These are phyloP conservation scores for Candolleomyces eurysporus DNA, from an alignment of 768 basidiomycete species.

Conservation along the genomic window DNA sequence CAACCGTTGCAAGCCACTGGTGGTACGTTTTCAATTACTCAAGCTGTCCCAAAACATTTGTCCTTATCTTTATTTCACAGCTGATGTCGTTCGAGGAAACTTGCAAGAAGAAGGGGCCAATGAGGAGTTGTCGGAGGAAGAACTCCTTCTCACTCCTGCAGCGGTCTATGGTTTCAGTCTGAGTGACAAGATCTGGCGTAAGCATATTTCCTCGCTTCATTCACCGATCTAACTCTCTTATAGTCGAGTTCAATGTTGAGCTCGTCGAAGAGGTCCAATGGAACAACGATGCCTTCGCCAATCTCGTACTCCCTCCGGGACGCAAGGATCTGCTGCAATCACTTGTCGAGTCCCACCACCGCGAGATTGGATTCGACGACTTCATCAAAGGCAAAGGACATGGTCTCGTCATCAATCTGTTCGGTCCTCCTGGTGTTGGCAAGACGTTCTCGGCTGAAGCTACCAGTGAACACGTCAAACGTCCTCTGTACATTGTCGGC, in stretches of 20 bases:
- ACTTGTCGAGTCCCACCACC: constrained; percentile 57
- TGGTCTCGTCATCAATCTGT: constrained; percentile 55
- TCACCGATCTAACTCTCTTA: background rate
- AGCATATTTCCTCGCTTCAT: constrained; percentile 17
- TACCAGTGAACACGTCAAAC: constrained; percentile 52
- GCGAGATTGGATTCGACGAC: constrained; percentile 52
- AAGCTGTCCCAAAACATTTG: constrained; percentile 6
- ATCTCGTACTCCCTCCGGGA: constrained; percentile 53
- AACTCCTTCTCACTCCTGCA: constrained; percentile 53
- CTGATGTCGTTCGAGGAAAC: constrained; percentile 13
- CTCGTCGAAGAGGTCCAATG: constrained; percentile 52
- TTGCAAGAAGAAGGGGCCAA: constrained; percentile 22
- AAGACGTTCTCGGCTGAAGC: constrained; percentile 63
- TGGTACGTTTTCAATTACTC: constrained; percentile 2
- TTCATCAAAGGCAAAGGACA: constrained; percentile 66
- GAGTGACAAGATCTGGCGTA: constrained; percentile 57
- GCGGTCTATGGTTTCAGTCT: constrained; percentile 65
- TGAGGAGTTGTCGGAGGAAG: constrained; percentile 46
- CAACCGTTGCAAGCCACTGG: constrained; percentile 5
- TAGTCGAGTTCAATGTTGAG: constrained; percentile 62
- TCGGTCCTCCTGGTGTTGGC: constrained; percentile 60
- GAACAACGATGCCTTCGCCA: constrained; percentile 57
- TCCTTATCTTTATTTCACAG: background rate
- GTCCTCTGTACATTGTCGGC: constrained; percentile 52
- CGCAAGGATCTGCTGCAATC: constrained; percentile 55